phyloP scores from a whole-genome alignment of 192 early-diverging fungal species.

The Obelidium mucronatum region DNA sequence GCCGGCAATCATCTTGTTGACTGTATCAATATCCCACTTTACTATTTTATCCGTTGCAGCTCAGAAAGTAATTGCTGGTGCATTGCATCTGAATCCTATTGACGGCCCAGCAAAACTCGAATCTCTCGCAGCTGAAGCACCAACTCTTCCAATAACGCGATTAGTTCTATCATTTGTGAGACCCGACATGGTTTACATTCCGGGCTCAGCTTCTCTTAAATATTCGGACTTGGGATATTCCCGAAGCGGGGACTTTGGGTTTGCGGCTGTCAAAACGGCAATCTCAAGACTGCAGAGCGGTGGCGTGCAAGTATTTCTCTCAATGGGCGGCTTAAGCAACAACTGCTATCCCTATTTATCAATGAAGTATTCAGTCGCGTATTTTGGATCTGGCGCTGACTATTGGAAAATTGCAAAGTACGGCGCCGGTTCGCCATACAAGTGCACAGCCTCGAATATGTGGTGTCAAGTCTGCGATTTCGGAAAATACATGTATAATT shows the following conservation, averaged over 20 bases:
- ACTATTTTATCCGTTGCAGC: too few relatives aligned
- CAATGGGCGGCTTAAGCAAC: conserved; percentile 7
- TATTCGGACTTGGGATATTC: neutral
- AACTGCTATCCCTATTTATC: conserved; percentile 26
- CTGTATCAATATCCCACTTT: too few relatives aligned
- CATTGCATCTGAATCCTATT: conserved; percentile 9
- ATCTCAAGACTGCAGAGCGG: neutral
- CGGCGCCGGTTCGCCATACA: neutral
- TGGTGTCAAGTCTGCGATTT: conserved; percentile 18
- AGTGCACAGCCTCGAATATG: conserved; percentile 19
- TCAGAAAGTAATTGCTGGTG: conserved; percentile 4
- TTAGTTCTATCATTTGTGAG: conserved; percentile 18
- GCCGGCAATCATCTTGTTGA: neutral
- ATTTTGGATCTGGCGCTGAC: neutral
- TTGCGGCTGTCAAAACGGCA: conserved; percentile 14
- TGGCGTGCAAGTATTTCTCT: conserved; percentile 24
- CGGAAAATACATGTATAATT: neutral
- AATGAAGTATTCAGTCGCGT: conserved; percentile 29
- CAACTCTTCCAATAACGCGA: conserved; percentile 12
- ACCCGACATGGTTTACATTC: conserved; percentile 24
- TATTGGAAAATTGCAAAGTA: conserved; percentile 17
- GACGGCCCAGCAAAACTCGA: conserved; percentile 21
- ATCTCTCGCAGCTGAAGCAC: conserved; percentile 14
- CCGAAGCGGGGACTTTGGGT: conserved; percentile 7
- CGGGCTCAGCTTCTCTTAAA: conserved; percentile 4